Evolutionary conservation across 768 basidiomycete genomes (phyloP).

Genomic region (Hysterangium stoloniferum): DNA sequence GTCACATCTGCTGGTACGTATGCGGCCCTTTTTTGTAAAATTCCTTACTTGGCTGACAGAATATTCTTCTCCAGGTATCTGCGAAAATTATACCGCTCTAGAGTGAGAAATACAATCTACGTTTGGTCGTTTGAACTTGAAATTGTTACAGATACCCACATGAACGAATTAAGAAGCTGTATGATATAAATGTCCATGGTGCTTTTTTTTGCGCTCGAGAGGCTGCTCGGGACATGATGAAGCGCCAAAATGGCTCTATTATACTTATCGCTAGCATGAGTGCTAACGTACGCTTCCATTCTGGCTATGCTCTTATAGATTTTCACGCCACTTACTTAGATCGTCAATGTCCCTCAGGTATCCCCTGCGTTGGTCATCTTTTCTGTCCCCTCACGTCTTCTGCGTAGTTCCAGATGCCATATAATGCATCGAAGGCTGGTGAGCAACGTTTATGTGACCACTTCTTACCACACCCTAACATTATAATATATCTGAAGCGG

Average conservation of each 20-base stretch:
- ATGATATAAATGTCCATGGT: slow-evolving; percentile 92
- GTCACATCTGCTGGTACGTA: slow-evolving; percentile 79
- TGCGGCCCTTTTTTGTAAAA: neutral
- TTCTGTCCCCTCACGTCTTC: neutral
- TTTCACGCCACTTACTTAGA: slow-evolving; percentile 33
- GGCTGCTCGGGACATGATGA: slow-evolving; percentile 88
- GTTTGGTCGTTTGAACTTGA: slow-evolving; percentile 6
- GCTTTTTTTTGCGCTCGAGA: slow-evolving; percentile 95
- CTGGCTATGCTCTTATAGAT: slow-evolving; percentile 11
- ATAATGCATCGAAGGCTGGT: slow-evolving; percentile 94
- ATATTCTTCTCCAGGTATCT: slow-evolving; percentile 47
- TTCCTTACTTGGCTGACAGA: slow-evolving; percentile 13
- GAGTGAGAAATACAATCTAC: slow-evolving; percentile 44
- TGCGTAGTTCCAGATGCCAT: slow-evolving; percentile 77
- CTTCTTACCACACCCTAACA: slow-evolving; percentile 1
- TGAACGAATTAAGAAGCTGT: slow-evolving; percentile 74
- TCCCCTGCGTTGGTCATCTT: no score
- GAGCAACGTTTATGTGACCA: slow-evolving; percentile 15
- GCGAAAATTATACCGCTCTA: slow-evolving; percentile 82
- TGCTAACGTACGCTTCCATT: slow-evolving; percentile 52
- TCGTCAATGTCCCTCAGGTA: slow-evolving; percentile 83
- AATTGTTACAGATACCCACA: slow-evolving; percentile 71
- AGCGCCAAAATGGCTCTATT: slow-evolving; percentile 69
- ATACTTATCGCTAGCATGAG: slow-evolving; percentile 89
- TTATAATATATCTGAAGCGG: slow-evolving; percentile 40